Base-by-base conservation (phyloP, 495 filamentous ascomycete genomes). In the Penicillium paradoxum region DNA sequence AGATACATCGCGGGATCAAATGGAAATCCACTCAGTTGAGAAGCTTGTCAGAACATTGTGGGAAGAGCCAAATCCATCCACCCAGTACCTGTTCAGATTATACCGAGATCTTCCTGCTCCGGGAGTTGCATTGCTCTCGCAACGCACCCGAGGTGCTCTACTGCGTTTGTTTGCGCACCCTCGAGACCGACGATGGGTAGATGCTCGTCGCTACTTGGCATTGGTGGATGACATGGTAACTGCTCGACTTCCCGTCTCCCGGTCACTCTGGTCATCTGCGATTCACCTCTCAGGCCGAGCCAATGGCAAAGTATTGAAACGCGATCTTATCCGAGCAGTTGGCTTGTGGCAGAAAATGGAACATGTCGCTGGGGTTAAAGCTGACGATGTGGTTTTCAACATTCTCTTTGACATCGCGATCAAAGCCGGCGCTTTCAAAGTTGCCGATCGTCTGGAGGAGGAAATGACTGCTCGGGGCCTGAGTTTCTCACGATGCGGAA, bases 311-410 rank as follows among this genome's bases (percentile, higher is more conserved):
- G 78, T 87, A 9, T 77, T 79, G 14, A 79, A 79, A 34, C 64
- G 72, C 17, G 87, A 96, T 52, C 72, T 91, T 7, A 77, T 88
- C 50, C 71, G 81, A 19, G 87, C 90, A 1, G 79, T 97, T 15
- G 76, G 84, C 29, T 69, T 93, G n/a, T 97, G 91, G 90, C 82
- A 83, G 49, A 81, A 90, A 57, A 96, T 96, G 86, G 93, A 97
- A 67, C 70, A 79, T 24, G 67, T 81, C n/a, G 83, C 83, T 15
- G 77, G 80, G 5, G 66, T 90, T n/a, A 60, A 71, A 54, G 79
- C 74, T 29, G 87, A 82, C 56, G 73, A 79, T 29, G 84, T 87
- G 10, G 92, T 91, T 2, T 96, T 97, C 73, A 92, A 89, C 66
- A 87, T 95, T 48, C 80, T 98, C 25, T 96, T 96, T 56, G 89